Evolutionary conservation across 371 early-diverging fungal genomes (phyloP).

Genomic region (Lichtheimia ornata): DNA sequence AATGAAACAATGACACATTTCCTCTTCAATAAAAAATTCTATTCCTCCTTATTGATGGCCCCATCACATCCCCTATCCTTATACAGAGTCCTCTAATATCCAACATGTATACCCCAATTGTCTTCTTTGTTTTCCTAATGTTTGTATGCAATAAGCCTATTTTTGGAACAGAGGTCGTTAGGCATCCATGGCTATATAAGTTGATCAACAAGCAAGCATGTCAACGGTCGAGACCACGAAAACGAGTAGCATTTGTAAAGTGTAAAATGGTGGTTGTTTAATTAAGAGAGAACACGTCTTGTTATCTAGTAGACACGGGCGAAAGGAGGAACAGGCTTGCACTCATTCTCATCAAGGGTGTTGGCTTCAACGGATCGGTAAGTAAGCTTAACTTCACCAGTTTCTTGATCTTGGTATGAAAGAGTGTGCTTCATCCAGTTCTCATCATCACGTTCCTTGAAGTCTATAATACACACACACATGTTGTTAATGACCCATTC

Average conservation of each 20-base stretch:
- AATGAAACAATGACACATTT: too few species aligned
- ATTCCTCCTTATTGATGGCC: too few species aligned
- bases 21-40: too few species aligned
- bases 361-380: conserved; percentile 82
- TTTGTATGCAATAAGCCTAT: too few species aligned
- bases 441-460: conserved; percentile 73
- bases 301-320: conserved; percentile 88
- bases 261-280: neutral
- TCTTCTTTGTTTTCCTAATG: too few species aligned
- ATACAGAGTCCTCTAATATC: too few species aligned
- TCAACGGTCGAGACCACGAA: neutral
- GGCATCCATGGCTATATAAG: too few species aligned
- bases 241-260: neutral
- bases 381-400: conserved; percentile 74
- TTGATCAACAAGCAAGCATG: too few species aligned
- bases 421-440: conserved; percentile 99
- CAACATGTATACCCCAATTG: too few species aligned
- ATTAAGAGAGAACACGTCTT: neutral
- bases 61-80: too few species aligned
- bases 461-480: conserved; percentile 31
- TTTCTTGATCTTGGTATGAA: conserved; percentile 87
- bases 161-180: too few species aligned
- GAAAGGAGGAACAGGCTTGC: conserved; percentile 90
- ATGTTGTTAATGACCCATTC: neutral
- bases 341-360: conserved; percentile 92